phyloP scores from a whole-genome alignment of 345 rosid genomes.

The Hirschfeldia incana region DNA sequence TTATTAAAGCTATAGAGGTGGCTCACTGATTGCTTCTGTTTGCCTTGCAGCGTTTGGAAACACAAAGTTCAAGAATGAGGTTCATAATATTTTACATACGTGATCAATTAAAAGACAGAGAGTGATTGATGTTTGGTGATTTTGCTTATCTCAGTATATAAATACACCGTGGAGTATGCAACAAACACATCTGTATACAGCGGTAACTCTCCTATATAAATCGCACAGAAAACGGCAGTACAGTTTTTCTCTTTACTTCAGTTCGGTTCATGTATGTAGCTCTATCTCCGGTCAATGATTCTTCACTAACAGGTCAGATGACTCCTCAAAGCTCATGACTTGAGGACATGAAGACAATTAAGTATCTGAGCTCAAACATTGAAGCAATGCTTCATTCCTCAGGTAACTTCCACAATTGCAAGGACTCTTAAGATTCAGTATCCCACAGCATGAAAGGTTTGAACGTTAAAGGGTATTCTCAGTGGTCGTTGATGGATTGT shows the following conservation, averaged over 20 bases:
- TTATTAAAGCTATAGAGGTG: neutral
- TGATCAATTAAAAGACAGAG: too few species aligned
- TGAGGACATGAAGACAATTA: slow-evolving; percentile 48
- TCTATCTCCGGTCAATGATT: neutral
- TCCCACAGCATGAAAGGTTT: slow-evolving; percentile 44
- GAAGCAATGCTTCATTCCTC: slow-evolving; percentile 50
- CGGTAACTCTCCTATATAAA: slow-evolving; percentile 45
- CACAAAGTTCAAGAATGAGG: neutral
- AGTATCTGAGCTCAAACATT: slow-evolving; percentile 46
- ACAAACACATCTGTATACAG: slow-evolving; percentile 36
- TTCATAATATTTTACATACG: too few species aligned
- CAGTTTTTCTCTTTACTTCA: neutral
- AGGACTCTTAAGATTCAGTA: neutral
- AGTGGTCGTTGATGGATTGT: slow-evolving; percentile 50
- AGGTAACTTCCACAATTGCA: slow-evolving; percentile 38
- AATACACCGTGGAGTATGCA: slow-evolving; percentile 37
- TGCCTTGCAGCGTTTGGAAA: slow-evolving; percentile 17
- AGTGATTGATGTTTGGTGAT: too few species aligned
- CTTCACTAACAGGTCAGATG: slow-evolving; percentile 49
- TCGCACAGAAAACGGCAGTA: slow-evolving; percentile 48
- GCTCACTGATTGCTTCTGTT: slow-evolving; percentile 10
- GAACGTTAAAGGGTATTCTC: slow-evolving; percentile 50
- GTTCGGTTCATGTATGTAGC: slow-evolving; percentile 2
- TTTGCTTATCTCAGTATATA: too few species aligned
- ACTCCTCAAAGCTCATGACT: slow-evolving; percentile 37